Percentiles rank a stretch among this genome's conserved stretches.
Conservation (phyloP, 176 grass and related monocot species). For the Alopecurus myosuroides region DNA sequence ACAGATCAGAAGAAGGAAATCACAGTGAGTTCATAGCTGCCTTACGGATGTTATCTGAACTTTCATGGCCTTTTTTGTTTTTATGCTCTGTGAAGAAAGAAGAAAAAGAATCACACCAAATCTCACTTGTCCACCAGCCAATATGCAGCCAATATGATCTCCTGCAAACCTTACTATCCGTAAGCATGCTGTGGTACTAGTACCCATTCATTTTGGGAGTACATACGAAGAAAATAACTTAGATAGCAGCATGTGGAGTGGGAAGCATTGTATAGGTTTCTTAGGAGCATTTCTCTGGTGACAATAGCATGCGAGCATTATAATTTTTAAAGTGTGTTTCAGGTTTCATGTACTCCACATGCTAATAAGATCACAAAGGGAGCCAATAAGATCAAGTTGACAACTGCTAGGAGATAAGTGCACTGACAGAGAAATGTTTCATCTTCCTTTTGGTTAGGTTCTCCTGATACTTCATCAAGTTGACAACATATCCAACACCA, state of each 20-base stretch:
- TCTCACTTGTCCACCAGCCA: too few relatives aligned
- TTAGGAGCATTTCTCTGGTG: background rate
- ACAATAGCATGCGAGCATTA: constrained; percentile 15
- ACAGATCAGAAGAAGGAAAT: too few relatives aligned
- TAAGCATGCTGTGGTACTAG: too few relatives aligned
- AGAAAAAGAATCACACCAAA: too few relatives aligned
- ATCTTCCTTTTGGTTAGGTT: background rate
- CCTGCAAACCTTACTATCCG: too few relatives aligned
- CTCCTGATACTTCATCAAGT: background rate
- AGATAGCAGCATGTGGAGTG: background rate
- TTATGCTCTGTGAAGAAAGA: too few relatives aligned
- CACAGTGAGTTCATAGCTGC: too few relatives aligned
- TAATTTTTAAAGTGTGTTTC: background rate
- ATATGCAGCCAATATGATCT: too few relatives aligned
- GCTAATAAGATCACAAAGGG: background rate
- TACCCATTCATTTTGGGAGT: too few relatives aligned
- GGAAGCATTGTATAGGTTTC: background rate
- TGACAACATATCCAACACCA: background rate
- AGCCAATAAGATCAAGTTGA: too few relatives aligned
- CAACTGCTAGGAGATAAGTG: background rate
- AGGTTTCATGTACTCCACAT: background rate
- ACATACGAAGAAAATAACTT: background rate
- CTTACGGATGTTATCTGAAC: too few relatives aligned
- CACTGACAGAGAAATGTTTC: background rate
- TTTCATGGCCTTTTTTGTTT: too few relatives aligned